Conservation (phyloP, 2,329 filamentous ascomycete genomes). For the Canariomyces notabilis region DNA sequence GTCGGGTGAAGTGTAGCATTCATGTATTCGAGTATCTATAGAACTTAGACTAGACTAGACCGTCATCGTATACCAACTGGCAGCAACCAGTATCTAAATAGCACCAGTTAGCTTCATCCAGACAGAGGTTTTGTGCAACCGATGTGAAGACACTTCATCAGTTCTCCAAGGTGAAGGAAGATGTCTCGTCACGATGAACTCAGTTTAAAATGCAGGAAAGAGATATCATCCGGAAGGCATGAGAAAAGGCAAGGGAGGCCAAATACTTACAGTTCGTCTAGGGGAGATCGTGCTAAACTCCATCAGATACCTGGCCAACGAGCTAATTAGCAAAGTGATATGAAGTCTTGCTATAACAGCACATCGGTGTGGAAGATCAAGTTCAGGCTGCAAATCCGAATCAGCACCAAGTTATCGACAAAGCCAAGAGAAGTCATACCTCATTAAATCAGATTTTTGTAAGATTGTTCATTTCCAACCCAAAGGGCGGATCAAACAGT, state of each 20-base stretch:
- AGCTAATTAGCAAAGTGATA: slow-evolving; percentile 17
- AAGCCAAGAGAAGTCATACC: slow-evolving; percentile 27
- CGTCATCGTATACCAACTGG: neutral
- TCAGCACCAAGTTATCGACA: slow-evolving; percentile 10
- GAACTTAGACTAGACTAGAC: slow-evolving; percentile 1
- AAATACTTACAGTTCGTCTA: slow-evolving; percentile 8
- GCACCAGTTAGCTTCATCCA: slow-evolving; percentile 16
- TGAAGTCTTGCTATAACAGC: neutral
- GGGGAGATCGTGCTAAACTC: neutral
- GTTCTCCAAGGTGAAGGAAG: slow-evolving; percentile 61
- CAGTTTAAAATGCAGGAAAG: slow-evolving; percentile 43
- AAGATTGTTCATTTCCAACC: slow-evolving; percentile 48
- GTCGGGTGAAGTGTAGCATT: slow-evolving; percentile 1
- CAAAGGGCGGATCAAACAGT: slow-evolving; percentile 51
- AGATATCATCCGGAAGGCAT: slow-evolving; percentile 46
- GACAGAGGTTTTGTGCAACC: neutral
- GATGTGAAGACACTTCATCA: slow-evolving; percentile 37
- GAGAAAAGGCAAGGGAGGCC: neutral
- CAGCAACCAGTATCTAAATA: neutral
- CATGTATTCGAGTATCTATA: slow-evolving; percentile 4
- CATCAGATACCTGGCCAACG: slow-evolving; percentile 17
- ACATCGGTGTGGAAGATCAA: slow-evolving; percentile 11
- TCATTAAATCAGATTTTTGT: slow-evolving; percentile 53
- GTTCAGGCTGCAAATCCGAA: slow-evolving; percentile 23
- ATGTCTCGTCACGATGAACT: slow-evolving; percentile 53